Evolutionary conservation across 495 filamentous ascomycete genomes (phyloP), one percentile per base, ranked within the genome.

Genomic region (Neurospora africana): DNA sequence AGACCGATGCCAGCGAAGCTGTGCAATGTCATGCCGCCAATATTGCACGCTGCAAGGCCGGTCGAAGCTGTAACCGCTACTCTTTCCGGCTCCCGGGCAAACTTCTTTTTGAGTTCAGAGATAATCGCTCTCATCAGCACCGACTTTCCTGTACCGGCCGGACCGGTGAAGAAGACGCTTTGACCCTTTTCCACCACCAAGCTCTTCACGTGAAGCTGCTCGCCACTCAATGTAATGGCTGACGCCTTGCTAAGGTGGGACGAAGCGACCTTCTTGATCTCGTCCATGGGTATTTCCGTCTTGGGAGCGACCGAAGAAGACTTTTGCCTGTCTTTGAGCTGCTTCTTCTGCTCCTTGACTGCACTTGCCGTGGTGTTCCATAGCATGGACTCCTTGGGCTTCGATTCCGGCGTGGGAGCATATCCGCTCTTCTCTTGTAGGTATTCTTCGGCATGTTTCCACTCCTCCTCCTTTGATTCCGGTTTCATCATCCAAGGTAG

Each of bases 161-260:
- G 97, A 71, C 95, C 95, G 3, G 95, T 99, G 81, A 98, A 99
- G 84, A 99, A 99, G 5, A 98, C 94, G 75, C 95, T 97, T 77
- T 93, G 91, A 39, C 84, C 83, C 41, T 90, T 78, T 5, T 94
- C 86, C 4, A 92, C 84, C 30, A 98, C 93, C 17, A 97, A 81
- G 19, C 91, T 86, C 70, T 95, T 84, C n/a, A 99, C 93, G 72
- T 90, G 87, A 61, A 85, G 83, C 79, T 99, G 95, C 79, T 99
- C 95, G 2, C 91, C 86, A 78, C 93, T 98, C 27, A 99, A 84
- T 69, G 89, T 89, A 23, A 97, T 86, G 10, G 84, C 81, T 1
- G 89, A 82, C n/a, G 87, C 70, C 73, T 86, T 88, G 23, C 80
- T 35, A 8, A 78, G 74, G 17, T 73, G 80, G 30, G 79, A 75